Percentiles rank a stretch among this genome's conserved stretches.
These are phyloP conservation scores for Recurvomyces mirabilis DNA, from an alignment of 495 filamentous ascomycete species.

Conservation along the genomic window DNA sequence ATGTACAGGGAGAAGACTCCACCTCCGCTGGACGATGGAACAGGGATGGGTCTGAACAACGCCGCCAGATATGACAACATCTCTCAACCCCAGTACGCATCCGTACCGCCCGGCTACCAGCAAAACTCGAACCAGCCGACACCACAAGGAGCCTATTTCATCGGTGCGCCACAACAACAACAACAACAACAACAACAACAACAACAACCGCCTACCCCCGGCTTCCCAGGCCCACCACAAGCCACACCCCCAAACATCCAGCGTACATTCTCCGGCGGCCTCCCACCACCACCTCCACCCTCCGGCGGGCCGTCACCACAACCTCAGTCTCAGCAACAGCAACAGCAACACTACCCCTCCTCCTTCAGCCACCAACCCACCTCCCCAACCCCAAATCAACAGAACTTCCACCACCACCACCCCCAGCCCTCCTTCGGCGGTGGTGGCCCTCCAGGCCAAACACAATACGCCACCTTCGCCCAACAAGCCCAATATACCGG, in stretches of 20 bases:
- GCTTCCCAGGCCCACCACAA: constrained; percentile 13
- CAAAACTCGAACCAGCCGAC: constrained; percentile 34
- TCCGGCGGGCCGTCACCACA: constrained; percentile 7
- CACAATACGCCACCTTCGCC: constrained; percentile 26
- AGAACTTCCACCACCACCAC: constrained; percentile 4
- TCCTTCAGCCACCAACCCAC: constrained; percentile 15
- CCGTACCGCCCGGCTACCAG: constrained; percentile 25
- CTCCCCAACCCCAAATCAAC: constrained; percentile 14
- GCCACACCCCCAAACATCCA: constrained; percentile 6
- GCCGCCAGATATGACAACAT: constrained; percentile 50
- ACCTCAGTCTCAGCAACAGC: constrained; percentile 5
- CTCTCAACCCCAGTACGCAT: constrained; percentile 24
- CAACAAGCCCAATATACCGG: constrained; percentile 4
- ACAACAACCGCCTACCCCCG: constrained; percentile 21
- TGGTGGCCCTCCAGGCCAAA: constrained; percentile 5
- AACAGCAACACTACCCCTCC: constrained; percentile 16
- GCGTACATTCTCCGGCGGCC: constrained; percentile 10
- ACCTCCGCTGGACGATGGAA: constrained; percentile 60
- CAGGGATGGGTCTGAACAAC: constrained; percentile 56
- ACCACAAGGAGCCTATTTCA: constrained; percentile 28
- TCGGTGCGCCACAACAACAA: constrained; percentile 30
- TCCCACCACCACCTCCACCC: constrained; percentile 17
- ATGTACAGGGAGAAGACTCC: constrained; percentile 82
- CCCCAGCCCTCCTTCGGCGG: constrained; percentile 2
- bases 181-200: too few species aligned